Evolutionary conservation across 768 basidiomycete genomes (phyloP), one percentile per base, ranked within the genome.

Genomic region (Mycena maculata): DNA sequence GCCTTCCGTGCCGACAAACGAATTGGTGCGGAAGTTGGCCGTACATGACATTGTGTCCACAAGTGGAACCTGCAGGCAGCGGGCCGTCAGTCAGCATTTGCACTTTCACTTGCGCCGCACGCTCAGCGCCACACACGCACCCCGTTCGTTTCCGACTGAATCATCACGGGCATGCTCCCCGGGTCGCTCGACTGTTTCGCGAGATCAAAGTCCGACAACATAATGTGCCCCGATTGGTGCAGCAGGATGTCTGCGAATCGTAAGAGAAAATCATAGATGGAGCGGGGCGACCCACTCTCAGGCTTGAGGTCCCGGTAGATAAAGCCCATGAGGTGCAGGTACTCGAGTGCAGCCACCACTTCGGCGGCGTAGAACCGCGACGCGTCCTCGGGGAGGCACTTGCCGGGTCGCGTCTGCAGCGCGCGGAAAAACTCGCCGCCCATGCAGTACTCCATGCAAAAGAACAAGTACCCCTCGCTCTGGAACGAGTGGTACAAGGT

Each of bases 381-480:
- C 30, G 92, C 95, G 61, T 99, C 96, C 81, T 99, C 98, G 59
- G 94, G 83, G 28, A 99, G 87, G 80, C 98, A 98, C 76, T 96
- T 99, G n/a, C 94, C 95, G 8, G 97, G 98, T 67, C 95, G 87
- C 50, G 93, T 93, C 78, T 99, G 98, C 68, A 99, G 83, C 11
- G 97, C 96, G 38, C 98, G 92, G 86, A 99, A 99, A 83, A 99
- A 99, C 76, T 99, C 98, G 63, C 98, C 98, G 38, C 98, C 89
- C 94, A 98, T 96, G 82, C 98, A 99, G 80, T 98, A 99, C 80
- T 98, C 94, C 94, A 95, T 96, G 85, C 96, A 98, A 79, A 99
- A 97, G 81, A 98, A 99, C 30, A 99, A 89, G 80, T 98, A 98
- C 65, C 94, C 93, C 73, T 96, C 94, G 16, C 96, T 98, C 81